Conservation (phyloP, 2,329 filamentous ascomycete genomes). For the Monilinia fructicola region DNA sequence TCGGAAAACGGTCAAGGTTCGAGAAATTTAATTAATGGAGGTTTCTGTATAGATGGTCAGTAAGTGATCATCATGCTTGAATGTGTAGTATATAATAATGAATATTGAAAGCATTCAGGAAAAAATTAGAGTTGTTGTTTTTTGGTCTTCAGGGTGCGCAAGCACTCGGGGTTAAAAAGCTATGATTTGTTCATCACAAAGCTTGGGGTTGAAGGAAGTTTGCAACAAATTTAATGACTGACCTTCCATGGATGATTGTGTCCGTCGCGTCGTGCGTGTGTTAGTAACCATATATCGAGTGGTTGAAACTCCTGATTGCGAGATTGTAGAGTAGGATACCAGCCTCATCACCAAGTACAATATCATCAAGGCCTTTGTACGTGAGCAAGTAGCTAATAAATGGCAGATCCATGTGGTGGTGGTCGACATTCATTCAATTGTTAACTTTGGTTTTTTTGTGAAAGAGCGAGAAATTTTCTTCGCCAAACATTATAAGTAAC, state of each 20-base stretch:
- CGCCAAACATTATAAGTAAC: not conserved
- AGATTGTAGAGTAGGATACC: not conserved
- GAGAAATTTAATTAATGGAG: constrained; percentile 2
- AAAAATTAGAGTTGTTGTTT: constrained; percentile 47
- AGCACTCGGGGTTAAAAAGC: constrained; percentile 45
- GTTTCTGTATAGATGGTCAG: constrained; percentile 57
- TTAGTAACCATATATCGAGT: not conserved
- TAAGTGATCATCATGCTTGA: constrained; percentile 35
- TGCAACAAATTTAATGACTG: constrained; percentile 28
- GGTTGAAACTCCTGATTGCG: not conserved
- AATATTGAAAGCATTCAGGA: constrained; percentile 39
- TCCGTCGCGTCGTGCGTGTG: not conserved
- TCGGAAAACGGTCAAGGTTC: not conserved
- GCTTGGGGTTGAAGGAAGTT: constrained; percentile 20
- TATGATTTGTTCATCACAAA: constrained; percentile 42
- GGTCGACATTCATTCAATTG: not conserved
- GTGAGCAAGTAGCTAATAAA: no score
- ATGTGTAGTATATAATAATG: constrained; percentile 48
- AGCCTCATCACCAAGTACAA: not conserved
- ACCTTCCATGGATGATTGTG: constrained; percentile 29
- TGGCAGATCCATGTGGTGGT: not conserved
- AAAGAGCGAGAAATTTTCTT: not conserved
- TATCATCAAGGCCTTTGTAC: not conserved
- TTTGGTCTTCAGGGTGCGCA: constrained; percentile 42
- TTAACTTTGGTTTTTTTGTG: not conserved